Base-by-base conservation (phyloP, 306 rosid genomes). In the Ormosia emarginata region DNA sequence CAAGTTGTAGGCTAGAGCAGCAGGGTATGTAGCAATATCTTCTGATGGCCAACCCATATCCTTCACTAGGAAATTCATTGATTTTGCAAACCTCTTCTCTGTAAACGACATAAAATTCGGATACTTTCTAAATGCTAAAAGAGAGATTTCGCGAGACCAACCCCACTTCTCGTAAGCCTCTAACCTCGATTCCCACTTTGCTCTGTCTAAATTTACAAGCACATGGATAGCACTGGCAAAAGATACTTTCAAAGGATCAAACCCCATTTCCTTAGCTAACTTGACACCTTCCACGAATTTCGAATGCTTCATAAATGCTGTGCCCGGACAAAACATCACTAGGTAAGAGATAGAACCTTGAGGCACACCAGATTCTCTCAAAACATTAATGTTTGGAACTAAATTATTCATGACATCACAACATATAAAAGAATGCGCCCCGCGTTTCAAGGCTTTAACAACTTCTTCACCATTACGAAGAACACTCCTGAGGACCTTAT, bases 291-390 rank as follows among this genome's bases (percentile, higher is more conserved):
- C 80, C 0, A 33, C 29, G 33, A 67, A 69, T 5, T 36, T 17
- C 3, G 36, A 7, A 70, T 58, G 83, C 6, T 44, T 13, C 2
- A 3, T 57, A 34, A 4, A 59, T 3, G 83, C 83, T 33, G 18
- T 8, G 7, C 36, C 6, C 0, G 67, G 77, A 12, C 3, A 12
- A 58, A 4, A 10, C 15, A 10, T 43, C 17, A 70, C 71, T 71
- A 70, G 3, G 24, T 1, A 3, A 30, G 71, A 58, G 53, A 79
- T 33, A 5, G 15, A 43, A 36, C 43, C 0, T 17, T 70, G 78
- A 59, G 71, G 73, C 46, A 80, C 86, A n/a, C 87, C 84, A 33
- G 11, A 5, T n/a, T 82, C 79, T 41, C 62, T 75, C 79, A 89
- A 43, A 71, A 80, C 41, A 55, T 44, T 50, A 9, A 79, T 33